phyloP scores from a whole-genome alignment of 2,329 filamentous ascomycete species.

The Arthrobotrys pseudoclavata region DNA sequence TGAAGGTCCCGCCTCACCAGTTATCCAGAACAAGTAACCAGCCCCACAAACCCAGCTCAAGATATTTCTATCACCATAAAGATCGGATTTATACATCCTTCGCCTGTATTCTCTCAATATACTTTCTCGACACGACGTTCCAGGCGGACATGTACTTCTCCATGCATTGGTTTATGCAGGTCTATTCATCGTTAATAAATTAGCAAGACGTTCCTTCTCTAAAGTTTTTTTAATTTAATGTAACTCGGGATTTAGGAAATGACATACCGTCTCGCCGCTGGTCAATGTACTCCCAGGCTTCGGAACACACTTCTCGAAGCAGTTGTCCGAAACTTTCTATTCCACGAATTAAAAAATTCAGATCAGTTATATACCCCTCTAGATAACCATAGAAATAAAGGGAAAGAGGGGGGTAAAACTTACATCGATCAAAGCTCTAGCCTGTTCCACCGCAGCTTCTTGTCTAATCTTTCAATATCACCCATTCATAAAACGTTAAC shows the following conservation, averaged over 20 bases:
- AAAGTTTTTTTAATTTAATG: background rate
- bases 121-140: slow-evolving; percentile 79
- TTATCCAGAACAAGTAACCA: background rate
- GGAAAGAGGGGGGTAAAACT: background rate
- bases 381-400: background rate
- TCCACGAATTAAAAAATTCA: background rate
- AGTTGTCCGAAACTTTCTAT: slow-evolving; percentile 84
- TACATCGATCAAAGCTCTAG: slow-evolving; percentile 57
- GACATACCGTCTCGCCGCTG: slow-evolving; percentile 71
- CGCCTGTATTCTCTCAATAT: slow-evolving; percentile 75
- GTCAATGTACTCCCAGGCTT: slow-evolving; percentile 78
- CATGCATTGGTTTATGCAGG: slow-evolving; percentile 82
- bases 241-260: background rate
- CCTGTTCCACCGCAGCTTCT: slow-evolving; percentile 54
- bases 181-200: slow-evolving; percentile 64
- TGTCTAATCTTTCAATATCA: slow-evolving; percentile 40
- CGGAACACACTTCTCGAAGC: slow-evolving; percentile 82
- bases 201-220: background rate
- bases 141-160: slow-evolving; percentile 87
- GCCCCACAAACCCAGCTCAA: too few relatives aligned
- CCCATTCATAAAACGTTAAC: background rate
- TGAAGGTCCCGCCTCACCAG: too few relatives aligned
- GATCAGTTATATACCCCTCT: background rate
- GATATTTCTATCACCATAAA: background rate
- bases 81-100: slow-evolving; percentile 63